A percentile compares a stretch with the other conserved stretches of the same genome.
Evolutionary conservation across 1,284 basidiomycete genomes (phyloP).

Genomic region (Clitocybe nebularis): DNA sequence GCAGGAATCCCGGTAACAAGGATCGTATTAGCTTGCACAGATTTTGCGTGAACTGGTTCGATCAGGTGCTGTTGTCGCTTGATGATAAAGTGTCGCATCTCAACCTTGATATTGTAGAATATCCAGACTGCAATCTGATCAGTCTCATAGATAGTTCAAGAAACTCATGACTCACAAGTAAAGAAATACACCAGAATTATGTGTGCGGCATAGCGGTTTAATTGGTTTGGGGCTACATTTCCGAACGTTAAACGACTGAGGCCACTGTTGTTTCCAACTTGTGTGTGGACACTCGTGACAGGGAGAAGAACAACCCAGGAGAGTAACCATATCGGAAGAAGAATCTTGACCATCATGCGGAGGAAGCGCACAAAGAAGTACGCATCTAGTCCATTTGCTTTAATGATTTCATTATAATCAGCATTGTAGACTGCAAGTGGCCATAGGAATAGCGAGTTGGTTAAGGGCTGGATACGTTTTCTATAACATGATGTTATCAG

Average conservation of each 20-base stretch:
- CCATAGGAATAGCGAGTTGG: slow-evolving; percentile 50
- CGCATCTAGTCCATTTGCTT: slow-evolving; percentile 87
- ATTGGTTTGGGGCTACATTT: slow-evolving; percentile 56
- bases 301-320: slow-evolving; percentile 74
- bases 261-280: slow-evolving; percentile 46
- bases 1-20: slow-evolving; percentile 88
- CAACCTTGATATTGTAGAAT: slow-evolving; percentile 74
- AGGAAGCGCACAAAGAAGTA: slow-evolving; percentile 93
- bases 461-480: slow-evolving; percentile 50
- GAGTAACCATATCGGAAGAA: slow-evolving; percentile 80
- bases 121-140: slow-evolving; percentile 82
- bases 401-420: slow-evolving; percentile 57
- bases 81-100: slow-evolving; percentile 80
- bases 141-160: too few relatives aligned
- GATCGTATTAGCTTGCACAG: slow-evolving; percentile 84
- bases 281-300: slow-evolving; percentile 55
- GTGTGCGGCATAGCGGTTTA: slow-evolving; percentile 71
- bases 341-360: slow-evolving; percentile 74
- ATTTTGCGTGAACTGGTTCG: slow-evolving; percentile 64
- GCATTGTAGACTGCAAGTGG: slow-evolving; percentile 52
- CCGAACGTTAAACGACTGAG: slow-evolving; percentile 82
- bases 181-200: slow-evolving; percentile 70
- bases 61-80: slow-evolving; percentile 86
- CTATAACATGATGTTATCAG: too few relatives aligned
- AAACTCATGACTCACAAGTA: slow-evolving; percentile 60